Base-by-base conservation (phyloP, 2,329 filamentous ascomycete genomes). In the Chaetomiaceae sp. region DNA sequence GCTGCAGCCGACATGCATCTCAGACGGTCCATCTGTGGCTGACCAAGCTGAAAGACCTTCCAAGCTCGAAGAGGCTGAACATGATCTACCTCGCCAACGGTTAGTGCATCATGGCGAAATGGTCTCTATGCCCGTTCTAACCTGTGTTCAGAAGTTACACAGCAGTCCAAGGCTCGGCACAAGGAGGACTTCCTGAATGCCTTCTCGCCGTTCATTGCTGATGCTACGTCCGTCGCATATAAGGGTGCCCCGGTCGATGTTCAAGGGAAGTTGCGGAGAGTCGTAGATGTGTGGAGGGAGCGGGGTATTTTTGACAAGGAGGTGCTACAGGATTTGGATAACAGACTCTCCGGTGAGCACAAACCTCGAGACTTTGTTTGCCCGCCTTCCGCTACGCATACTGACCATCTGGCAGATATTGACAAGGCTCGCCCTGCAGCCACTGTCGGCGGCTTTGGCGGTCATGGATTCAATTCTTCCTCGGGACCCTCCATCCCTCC, bases 31-130 rank as follows among this genome's bases (percentile, higher is more conserved):
- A 92, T 67, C 80, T 97, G 48, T 99, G 94, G 94, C 77, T 95
- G 57, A 86, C 94, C 62, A 85, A 89, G 56, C 76, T 99, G 55
- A 94, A 90, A 65, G 92, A 97, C 62, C 90, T 90, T 1, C 83
- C 87, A 6, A 86, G 89, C 56, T 82, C 86, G 55, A 96, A 96
- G 71, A 84, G 90, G 62, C 76, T 99, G 55, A 96, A 90, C 64
- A 77, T 97, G 59, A 82, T 99, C 58, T 99, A 99, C 69, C 85
- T 99, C 52, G 91, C 91, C 58, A 99, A 99, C 70, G 90, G 90
- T 94, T 77, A 66, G 79, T 65, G 47, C 2, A 18, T 41, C 30
- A 46, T 32, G 53, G 55, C 37, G 52, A 59, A 58, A 60, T 50
- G 55, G 11, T n/a, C 8, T 40, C 2, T n/a, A 14, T 13, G 11